Percentiles rank a stretch among this genome's conserved stretches.
Evolutionary conservation across 2,329 filamentous ascomycete species (phyloP).

Genomic region (Aspergillus pseudonomiae): DNA sequence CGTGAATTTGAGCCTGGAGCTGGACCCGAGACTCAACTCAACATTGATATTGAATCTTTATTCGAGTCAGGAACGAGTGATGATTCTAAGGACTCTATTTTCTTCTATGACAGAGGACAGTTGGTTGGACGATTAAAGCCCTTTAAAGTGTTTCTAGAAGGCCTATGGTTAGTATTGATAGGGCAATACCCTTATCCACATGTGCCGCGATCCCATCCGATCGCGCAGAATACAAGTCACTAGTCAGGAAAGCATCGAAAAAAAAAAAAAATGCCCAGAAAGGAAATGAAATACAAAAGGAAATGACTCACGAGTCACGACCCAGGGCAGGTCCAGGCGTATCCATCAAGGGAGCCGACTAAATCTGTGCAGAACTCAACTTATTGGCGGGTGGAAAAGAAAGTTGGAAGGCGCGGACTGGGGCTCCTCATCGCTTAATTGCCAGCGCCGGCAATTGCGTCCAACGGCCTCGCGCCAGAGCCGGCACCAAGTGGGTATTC

Average conservation of each 20-base stretch:
- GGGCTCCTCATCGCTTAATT: constrained; percentile 1
- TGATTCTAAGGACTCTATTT: not conserved
- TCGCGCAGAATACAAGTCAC: not conserved
- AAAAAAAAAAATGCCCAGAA: not conserved
- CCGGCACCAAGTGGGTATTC: not conserved
- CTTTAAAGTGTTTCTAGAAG: not conserved
- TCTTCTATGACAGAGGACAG: not conserved
- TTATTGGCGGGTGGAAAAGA: not conserved
- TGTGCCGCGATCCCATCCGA: not conserved
- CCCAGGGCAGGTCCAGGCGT: not conserved
- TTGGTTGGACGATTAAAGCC: not conserved
- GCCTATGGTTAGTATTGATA: not conserved
- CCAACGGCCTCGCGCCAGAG: not conserved
- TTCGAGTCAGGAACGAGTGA: too few relatives aligned
- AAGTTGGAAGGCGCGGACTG: not conserved
- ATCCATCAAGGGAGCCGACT: not conserved
- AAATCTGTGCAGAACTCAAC: not conserved
- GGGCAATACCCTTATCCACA: not conserved
- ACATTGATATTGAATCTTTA: not conserved
- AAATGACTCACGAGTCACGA: not conserved
- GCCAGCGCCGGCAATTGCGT: not conserved
- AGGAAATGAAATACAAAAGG: not conserved
- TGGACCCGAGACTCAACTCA: not conserved
- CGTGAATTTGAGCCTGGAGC: not conserved
- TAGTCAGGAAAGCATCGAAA: not conserved